Evolutionary conservation across 2,329 filamentous ascomycete genomes (phyloP).

Genomic region (Claviceps purpurea): DNA sequence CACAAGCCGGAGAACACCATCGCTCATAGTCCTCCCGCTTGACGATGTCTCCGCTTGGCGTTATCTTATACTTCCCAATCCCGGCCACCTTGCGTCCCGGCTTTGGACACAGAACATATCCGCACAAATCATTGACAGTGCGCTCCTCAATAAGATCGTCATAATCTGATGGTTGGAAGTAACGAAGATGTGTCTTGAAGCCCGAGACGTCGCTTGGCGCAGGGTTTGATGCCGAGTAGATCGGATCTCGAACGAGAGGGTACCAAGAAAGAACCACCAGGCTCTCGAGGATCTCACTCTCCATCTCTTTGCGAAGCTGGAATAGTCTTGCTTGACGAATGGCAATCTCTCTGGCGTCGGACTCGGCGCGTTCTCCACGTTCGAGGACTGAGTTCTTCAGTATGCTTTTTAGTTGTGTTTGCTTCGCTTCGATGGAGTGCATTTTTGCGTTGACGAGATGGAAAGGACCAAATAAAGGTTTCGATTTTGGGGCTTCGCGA

Average conservation of each 20-base stretch:
- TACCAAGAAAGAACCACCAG: slow-evolving; percentile 58
- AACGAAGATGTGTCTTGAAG: slow-evolving; percentile 53
- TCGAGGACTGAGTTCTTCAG: slow-evolving; percentile 39
- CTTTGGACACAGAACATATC: slow-evolving; percentile 65
- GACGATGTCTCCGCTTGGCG: slow-evolving; percentile 45
- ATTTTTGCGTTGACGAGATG: neutral
- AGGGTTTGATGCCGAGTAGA: slow-evolving; percentile 30
- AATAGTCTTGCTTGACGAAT: slow-evolving; percentile 72
- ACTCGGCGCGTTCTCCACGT: slow-evolving; percentile 12
- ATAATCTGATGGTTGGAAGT: slow-evolving; percentile 81
- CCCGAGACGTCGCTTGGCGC: slow-evolving; percentile 44
- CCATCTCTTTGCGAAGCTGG: slow-evolving; percentile 67
- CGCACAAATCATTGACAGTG: slow-evolving; percentile 70
- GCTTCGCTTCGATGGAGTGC: slow-evolving; percentile 14
- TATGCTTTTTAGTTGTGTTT: slow-evolving; percentile 38
- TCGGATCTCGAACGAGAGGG: slow-evolving; percentile 24
- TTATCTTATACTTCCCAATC: slow-evolving; percentile 55
- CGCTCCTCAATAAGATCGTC: slow-evolving; percentile 81
- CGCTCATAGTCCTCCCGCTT: slow-evolving; percentile 60
- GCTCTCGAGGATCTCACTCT: slow-evolving; percentile 57
- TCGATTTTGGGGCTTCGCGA: no score
- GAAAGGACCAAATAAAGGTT: no score
- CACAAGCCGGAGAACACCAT: slow-evolving; percentile 78
- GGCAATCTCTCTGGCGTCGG: slow-evolving; percentile 47
- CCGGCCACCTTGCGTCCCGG: slow-evolving; percentile 43